Evolutionary conservation across 371 early-diverging fungal genomes (phyloP), one percentile per base, ranked within the genome.

Genomic region (Zopfochytrium polystomum): DNA sequence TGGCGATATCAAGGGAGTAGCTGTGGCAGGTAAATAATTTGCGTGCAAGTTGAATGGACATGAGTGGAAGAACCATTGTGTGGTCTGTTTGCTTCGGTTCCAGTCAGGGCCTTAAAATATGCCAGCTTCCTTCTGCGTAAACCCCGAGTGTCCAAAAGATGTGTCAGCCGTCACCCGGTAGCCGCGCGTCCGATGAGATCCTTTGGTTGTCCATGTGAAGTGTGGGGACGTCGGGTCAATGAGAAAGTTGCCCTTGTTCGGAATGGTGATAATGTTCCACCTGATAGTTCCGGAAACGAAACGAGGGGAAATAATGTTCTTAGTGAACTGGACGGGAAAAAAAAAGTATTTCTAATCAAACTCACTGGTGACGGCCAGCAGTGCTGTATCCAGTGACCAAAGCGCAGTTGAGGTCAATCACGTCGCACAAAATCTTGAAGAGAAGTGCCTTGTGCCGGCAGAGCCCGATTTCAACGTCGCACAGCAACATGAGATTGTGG

Each of bases 361-460:
- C n/a, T n/a, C n/a, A n/a, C 75, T 76, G 77, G 48, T 76, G 77
- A 5, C 77, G 61, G 0, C 73, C 77, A 0, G 66, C 71, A 15
- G 71, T 76, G 43, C 67, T 66, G 65, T 76, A 72, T 31, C 77
- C 77, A 2, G 77, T 76, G 6, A 73, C 68, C 11, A 76, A 55
- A 2, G 77, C 77, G 55, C 77, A 76, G 48, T 70, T 67, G 13
- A 76, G 56, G 3, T 55, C 70, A 0, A 66, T 65, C 2, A 66
- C 62, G 55, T 76, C 77, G 51, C 73, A 65, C n/a, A 76, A 63
- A 35, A 76, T 63, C 56, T 76, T 76, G 60, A 76, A 76, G 9
- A 76, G 68, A 18, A 76, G 48, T 0, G 77, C 77, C 35, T 76
- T 76, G 65, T 76, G 77, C 1, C 77, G 61, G 45, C 77, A 76